phyloP scores from a whole-genome alignment of 2,329 filamentous ascomycete species.

The Aspergillus sergii region DNA sequence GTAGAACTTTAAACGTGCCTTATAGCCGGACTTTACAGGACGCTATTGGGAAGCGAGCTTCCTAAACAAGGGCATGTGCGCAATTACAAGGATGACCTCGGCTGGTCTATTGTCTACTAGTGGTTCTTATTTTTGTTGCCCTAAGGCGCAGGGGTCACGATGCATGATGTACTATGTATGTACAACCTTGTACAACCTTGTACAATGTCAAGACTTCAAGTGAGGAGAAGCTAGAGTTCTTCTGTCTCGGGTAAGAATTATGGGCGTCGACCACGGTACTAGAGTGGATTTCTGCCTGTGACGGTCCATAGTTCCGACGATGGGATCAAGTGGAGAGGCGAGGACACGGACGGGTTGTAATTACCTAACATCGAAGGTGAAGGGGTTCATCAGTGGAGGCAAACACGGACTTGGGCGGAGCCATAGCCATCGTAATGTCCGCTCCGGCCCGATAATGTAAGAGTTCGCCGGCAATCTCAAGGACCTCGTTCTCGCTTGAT shows the following conservation, averaged over 20 bases:
- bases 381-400: constrained; percentile 2
- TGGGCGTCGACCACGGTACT: background rate
- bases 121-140: background rate
- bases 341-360: background rate
- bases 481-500: background rate
- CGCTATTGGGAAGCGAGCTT: constrained; percentile 8
- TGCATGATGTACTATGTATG: background rate
- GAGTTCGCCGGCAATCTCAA: background rate
- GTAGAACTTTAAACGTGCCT: constrained; percentile 2
- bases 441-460: background rate
- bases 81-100: background rate
- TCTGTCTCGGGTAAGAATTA: background rate
- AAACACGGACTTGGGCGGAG: background rate
- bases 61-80: background rate
- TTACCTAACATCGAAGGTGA: constrained; percentile 4
- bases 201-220: background rate
- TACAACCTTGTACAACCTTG: background rate
- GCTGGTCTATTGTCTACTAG: constrained; percentile 1
- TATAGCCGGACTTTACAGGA: background rate
- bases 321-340: background rate
- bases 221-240: background rate
- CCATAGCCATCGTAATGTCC: background rate
- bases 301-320: background rate
- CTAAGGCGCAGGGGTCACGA: background rate
- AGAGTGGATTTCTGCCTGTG: background rate